phyloP scores from a whole-genome alignment of 768 basidiomycete species.

The Boletus huronensis region DNA sequence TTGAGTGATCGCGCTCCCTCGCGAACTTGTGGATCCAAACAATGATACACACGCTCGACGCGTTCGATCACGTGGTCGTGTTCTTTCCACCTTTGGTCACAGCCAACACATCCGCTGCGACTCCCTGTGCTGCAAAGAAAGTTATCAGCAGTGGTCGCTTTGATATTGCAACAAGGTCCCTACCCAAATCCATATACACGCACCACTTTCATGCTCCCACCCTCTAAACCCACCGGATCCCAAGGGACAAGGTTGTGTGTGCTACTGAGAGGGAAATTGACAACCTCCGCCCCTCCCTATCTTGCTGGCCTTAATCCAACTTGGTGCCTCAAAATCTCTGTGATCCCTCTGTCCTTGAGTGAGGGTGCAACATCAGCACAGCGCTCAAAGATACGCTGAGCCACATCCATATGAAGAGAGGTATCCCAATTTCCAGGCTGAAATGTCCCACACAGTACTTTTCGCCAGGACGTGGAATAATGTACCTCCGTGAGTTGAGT shows the following conservation, averaged over 20 bases:
- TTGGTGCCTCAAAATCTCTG: conserved; percentile 48
- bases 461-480: conserved; percentile 56
- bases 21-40: conserved; percentile 22
- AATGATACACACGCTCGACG: conserved; percentile 26
- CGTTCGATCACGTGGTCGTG: conserved; percentile 34
- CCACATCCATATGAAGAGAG: conserved; percentile 40
- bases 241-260: conserved; percentile 16
- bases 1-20: conserved; percentile 4
- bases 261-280: conserved; percentile 34
- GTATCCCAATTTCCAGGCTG: conserved; percentile 48
- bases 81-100: conserved; percentile 21
- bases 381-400: conserved; percentile 44
- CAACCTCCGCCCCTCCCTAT: conserved; percentile 46
- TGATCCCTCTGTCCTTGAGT: conserved; percentile 32
- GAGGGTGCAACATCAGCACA: conserved; percentile 39
- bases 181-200: conserved; percentile 65
- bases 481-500: conserved; percentile 38
- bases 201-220: conserved; percentile 36
- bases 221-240: conserved; percentile 18
- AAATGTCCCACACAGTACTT: conserved; percentile 52
- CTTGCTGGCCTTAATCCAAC: conserved; percentile 59
- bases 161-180: conserved; percentile 4
- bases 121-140: conserved; percentile 32
- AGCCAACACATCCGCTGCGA: conserved; percentile 37
- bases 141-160: conserved; percentile 2